These are phyloP conservation scores for Plectosphaerella sp. DNA, from an alignment of 2,329 filamentous ascomycete species.

Conservation along the genomic window DNA sequence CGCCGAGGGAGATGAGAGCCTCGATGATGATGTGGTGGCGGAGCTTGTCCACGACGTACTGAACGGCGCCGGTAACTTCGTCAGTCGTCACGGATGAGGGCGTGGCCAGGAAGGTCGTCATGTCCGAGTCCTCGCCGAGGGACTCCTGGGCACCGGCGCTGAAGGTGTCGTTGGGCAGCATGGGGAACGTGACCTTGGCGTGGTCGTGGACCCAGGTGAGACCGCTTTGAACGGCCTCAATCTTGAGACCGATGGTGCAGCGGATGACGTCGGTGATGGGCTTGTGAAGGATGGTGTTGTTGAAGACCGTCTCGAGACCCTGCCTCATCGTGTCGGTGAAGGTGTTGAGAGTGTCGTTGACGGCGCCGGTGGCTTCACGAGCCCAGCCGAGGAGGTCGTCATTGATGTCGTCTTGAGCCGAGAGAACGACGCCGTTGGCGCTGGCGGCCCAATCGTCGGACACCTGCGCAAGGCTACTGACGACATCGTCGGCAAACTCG, in stretches of 20 bases:
- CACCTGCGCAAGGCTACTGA: slow-evolving; percentile 65
- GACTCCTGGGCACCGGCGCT: slow-evolving; percentile 68
- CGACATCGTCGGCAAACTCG: slow-evolving; percentile 74
- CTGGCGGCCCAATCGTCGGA: slow-evolving; percentile 72
- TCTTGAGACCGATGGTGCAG: slow-evolving; percentile 85
- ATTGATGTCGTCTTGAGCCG: slow-evolving; percentile 76
- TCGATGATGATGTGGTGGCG: slow-evolving; percentile 67
- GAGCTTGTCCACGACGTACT: slow-evolving; percentile 64
- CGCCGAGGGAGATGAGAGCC: slow-evolving; percentile 69
- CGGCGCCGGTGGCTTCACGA: slow-evolving; percentile 71
- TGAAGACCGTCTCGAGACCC: slow-evolving; percentile 73
- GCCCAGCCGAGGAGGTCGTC: slow-evolving; percentile 83
- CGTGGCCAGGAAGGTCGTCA: slow-evolving; percentile 71
- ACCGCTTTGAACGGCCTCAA: slow-evolving; percentile 77
- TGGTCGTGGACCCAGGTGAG: slow-evolving; percentile 92
- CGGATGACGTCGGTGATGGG: slow-evolving; percentile 76
- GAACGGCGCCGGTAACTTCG: slow-evolving; percentile 73
- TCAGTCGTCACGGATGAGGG: slow-evolving; percentile 71
- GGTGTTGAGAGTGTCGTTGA: slow-evolving; percentile 80
- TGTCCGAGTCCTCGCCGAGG: slow-evolving; percentile 51
- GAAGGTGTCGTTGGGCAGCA: slow-evolving; percentile 76
- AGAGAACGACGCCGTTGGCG: slow-evolving; percentile 67
- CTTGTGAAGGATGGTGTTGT: slow-evolving; percentile 72
- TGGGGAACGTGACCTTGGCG: slow-evolving; percentile 76
- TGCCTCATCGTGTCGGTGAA: slow-evolving; percentile 76